A percentile compares a stretch with the other conserved stretches of the same genome.
Evolutionary conservation across 768 basidiomycete genomes (phyloP).

Genomic region (Rhodosporidiobolus odoratus): DNA sequence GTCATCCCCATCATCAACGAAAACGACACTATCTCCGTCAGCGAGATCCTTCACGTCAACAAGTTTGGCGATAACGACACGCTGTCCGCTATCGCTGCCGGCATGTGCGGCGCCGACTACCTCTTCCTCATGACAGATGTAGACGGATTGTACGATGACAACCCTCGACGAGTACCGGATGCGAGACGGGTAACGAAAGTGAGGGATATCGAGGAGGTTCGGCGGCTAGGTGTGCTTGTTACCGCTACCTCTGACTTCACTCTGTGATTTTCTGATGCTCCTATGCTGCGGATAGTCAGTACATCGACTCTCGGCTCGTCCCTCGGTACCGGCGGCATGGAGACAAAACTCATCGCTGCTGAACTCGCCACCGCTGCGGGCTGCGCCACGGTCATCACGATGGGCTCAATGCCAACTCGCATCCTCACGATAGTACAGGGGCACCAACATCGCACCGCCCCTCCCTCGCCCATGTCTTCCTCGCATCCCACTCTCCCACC

Average conservation of each 20-base stretch:
- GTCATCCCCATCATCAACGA: conserved; percentile 98
- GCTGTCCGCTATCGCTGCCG: conserved; percentile 89
- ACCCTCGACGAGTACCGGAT: conserved; percentile 58
- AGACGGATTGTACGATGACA: conserved; percentile 88
- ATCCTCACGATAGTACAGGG: conserved; percentile 78
- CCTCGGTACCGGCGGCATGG: conserved; percentile 97
- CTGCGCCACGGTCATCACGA: conserved; percentile 82
- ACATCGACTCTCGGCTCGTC: conserved; percentile 86
- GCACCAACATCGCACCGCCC: conserved; percentile 50
- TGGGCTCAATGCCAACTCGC: conserved; percentile 68
- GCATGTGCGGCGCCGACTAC: conserved; percentile 97
- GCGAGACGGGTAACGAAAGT: conserved; percentile 74
- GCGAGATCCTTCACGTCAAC: conserved; percentile 64
- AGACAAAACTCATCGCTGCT: conserved; percentile 96
- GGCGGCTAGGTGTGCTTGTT: conserved; percentile 61
- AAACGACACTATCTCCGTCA: conserved; percentile 96
- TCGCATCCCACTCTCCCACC: neutral
- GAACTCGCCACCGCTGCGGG: conserved; percentile 95
- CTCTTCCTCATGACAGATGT: conserved; percentile 95
- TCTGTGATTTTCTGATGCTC: neutral
- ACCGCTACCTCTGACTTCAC: no score
- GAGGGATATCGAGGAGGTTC: conserved; percentile 71
- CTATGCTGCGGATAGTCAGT: conserved; percentile 59
- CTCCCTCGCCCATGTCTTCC: neutral
- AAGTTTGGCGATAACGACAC: conserved; percentile 99